Evolutionary conservation across 164 flowering plant genomes (phyloP).

Genomic region (Annona squamosa): DNA sequence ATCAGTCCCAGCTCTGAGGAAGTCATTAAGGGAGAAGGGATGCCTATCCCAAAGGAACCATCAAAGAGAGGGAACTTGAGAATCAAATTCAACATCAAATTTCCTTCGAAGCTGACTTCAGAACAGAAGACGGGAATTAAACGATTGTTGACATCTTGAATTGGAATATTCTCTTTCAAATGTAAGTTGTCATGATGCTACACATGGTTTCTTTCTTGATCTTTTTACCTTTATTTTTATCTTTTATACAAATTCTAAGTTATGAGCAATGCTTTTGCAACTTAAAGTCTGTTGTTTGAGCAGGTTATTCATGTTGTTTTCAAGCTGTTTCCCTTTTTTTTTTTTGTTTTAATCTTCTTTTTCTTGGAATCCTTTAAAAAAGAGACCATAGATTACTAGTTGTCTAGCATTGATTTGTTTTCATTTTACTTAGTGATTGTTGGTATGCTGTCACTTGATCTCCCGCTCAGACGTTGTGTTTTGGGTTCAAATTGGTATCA

Average conservation of each 20-base stretch:
- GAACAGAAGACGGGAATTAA: slow-evolving; percentile 80
- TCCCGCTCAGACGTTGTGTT: not conserved
- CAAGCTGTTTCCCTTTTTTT: not conserved
- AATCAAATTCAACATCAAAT: slow-evolving; percentile 74
- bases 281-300: not conserved
- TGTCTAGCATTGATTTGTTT: not conserved
- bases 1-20: slow-evolving; percentile 69
- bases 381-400: too few species aligned
- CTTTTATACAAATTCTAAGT: not conserved
- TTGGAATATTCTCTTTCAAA: not conserved
- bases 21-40: slow-evolving; percentile 77
- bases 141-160: slow-evolving; percentile 47
- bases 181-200: not conserved
- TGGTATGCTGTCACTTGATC: not conserved
- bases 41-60: slow-evolving; percentile 89
- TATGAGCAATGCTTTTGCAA: slow-evolving; percentile 3
- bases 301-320: not conserved
- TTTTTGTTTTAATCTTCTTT: not conserved
- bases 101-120: slow-evolving; percentile 65
- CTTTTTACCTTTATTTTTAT: not conserved
- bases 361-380: not conserved
- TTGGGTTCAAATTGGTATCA: not conserved
- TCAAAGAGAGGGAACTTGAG: slow-evolving; percentile 70
- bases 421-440: not conserved
- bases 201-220: too few species aligned